A percentile compares a stretch with the other conserved stretches of the same genome.
phyloP scores from a whole-genome alignment of 805 yeast genomes.

The Sungouiozyma ichnusensis region DNA sequence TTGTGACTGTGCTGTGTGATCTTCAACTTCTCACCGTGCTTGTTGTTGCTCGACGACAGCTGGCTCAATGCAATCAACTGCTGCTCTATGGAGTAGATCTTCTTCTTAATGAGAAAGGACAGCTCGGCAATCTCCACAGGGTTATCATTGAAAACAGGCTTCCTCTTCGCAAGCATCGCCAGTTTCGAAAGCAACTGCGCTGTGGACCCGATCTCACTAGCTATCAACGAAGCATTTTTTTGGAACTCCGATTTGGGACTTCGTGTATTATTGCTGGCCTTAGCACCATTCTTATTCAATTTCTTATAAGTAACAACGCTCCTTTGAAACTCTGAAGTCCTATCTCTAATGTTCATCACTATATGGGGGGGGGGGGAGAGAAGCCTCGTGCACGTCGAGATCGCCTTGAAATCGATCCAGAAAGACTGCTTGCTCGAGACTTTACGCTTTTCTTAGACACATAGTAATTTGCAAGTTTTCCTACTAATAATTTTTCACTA shows the following conservation, averaged over 20 bases:
- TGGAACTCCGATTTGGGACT: conserved; percentile 44
- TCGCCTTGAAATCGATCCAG: too few species aligned
- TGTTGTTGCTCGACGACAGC: conserved; percentile 35
- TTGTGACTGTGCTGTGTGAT: conserved; percentile 54
- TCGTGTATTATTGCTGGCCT: not conserved
- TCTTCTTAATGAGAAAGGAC: conserved; percentile 57
- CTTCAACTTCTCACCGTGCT: conserved; percentile 37
- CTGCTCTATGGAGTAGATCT: conserved; percentile 51
- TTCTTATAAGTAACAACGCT: conserved; percentile 72
- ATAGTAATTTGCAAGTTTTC: conserved; percentile 2
- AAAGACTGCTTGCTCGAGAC: not conserved
- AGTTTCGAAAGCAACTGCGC: conserved; percentile 72
- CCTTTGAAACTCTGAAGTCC: conserved; percentile 88
- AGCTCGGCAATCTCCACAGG: conserved; percentile 90
- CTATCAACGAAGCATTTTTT: conserved; percentile 64
- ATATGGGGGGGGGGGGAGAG: too few species aligned
- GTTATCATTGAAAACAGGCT: conserved; percentile 85
- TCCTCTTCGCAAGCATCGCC: conserved; percentile 75
- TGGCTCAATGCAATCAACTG: conserved; percentile 76
- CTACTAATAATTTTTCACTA: not conserved
- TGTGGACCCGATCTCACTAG: conserved; percentile 79
- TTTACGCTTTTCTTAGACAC: too few species aligned
- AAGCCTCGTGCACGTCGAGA: too few species aligned
- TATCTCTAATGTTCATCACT: conserved; percentile 45
- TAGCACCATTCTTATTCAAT: conserved; percentile 32